Conservation (phyloP, 306 rosid genomes). For the Ammopiptanthus mongolicus region DNA sequence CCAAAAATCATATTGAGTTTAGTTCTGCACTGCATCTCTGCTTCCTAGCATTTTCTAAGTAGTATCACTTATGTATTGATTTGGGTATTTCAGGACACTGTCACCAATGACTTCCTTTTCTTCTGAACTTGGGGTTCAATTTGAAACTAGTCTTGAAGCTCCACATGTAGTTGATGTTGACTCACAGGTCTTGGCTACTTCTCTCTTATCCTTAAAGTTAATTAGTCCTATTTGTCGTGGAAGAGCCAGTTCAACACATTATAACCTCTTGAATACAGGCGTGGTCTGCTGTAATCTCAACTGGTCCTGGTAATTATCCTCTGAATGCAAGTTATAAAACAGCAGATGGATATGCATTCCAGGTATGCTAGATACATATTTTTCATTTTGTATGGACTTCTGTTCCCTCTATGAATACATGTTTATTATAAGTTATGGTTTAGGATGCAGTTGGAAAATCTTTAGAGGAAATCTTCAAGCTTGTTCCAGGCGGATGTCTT, state of each 20-base stretch:
- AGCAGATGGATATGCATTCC: conserved; percentile 81
- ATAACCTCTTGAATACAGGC: conserved; percentile 52
- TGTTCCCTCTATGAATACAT: conserved; percentile 6
- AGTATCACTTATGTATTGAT: conserved; percentile 5
- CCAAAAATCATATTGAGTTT: neutral
- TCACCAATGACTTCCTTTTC: conserved; percentile 90
- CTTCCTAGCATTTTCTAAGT: neutral
- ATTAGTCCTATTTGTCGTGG: conserved; percentile 19
- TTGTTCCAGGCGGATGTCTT: conserved; percentile 88
- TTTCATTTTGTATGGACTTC: neutral
- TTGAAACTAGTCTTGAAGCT: conserved; percentile 86
- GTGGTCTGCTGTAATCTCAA: conserved; percentile 81
- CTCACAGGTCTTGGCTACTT: conserved; percentile 53
- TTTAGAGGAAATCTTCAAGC: conserved; percentile 76
- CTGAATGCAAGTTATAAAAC: conserved; percentile 92
- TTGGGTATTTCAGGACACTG: conserved; percentile 62
- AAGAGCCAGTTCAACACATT: conserved; percentile 23
- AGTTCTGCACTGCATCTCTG: neutral
- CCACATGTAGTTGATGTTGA: conserved; percentile 88
- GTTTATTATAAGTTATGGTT: conserved; percentile 22
- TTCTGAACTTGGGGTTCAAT: conserved; percentile 90
- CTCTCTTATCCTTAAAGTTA: conserved; percentile 18
- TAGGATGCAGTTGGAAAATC: conserved; percentile 93
- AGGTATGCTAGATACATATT: conserved; percentile 41
- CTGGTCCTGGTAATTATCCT: conserved; percentile 77